phyloP scores from a whole-genome alignment of 208 protist genomes.

The Acanthamoeba royreba region DNA sequence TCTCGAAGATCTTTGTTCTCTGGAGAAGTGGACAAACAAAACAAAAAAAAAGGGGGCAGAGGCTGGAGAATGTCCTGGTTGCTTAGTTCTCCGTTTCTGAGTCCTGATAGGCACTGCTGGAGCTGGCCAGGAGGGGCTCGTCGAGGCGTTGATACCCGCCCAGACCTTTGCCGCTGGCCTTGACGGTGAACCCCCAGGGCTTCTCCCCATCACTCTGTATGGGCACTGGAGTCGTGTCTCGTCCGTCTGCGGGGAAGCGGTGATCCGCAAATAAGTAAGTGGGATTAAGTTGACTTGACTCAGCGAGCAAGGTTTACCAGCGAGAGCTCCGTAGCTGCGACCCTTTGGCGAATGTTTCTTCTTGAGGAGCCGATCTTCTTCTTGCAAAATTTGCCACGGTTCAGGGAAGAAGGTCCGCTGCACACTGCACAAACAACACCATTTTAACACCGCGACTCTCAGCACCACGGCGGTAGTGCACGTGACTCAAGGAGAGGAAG shows the following conservation, averaged over 20 bases:
- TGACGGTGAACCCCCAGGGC: background rate
- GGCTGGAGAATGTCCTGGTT: too few relatives aligned
- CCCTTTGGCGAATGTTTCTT: background rate
- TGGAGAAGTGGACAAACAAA: too few relatives aligned
- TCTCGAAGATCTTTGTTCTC: too few relatives aligned
- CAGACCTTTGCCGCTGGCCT: background rate
- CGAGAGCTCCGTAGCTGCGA: background rate
- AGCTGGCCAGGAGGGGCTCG: background rate
- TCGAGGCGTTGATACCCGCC: background rate
- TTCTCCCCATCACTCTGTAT: too few relatives aligned
- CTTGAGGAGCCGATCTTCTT: background rate
- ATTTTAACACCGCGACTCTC: background rate
- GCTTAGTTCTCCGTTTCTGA: background rate
- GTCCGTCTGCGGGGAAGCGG: too few relatives aligned
- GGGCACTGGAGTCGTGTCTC: background rate
- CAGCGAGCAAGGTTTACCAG: too few relatives aligned
- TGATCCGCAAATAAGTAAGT: too few relatives aligned
- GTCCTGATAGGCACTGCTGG: background rate
- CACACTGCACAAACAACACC: background rate
- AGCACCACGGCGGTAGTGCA: background rate
- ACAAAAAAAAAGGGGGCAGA: too few relatives aligned
- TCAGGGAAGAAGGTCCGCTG: background rate
- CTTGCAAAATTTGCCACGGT: constrained; percentile 23
- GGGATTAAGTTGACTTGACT: too few relatives aligned
- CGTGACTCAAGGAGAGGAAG: background rate